Base-by-base conservation (phyloP, 2,329 filamentous ascomycete species). In the Ceratocystis huliohia region DNA sequence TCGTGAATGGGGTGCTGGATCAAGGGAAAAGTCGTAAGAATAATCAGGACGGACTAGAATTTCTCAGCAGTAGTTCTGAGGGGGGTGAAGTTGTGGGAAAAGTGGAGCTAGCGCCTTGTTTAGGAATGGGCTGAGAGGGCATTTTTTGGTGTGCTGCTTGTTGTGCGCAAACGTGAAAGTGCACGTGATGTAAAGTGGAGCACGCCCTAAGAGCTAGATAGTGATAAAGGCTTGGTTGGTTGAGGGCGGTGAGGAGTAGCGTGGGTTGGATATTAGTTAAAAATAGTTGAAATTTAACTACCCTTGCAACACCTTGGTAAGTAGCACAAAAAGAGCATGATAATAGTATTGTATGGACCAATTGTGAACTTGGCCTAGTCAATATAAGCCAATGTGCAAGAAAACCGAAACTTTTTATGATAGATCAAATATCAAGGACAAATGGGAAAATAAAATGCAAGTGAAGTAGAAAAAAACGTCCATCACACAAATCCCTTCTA, bases 1-100 rank as follows among this genome's bases (percentile, higher is more conserved):
- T 73, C 70, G 73, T 74, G 74, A 77, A 76, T 76, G 76, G 67
- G 67, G 63, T 68, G 64, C 64, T 68, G 64, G 67, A 68, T 68
- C 67, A 66, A 68, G 64, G 64, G 67, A 62, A 64, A 68, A 68
- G 53, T 68, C 64, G 64, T 66, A 61, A 68, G 64, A 68, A 61
- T 65, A 62, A 66, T 41, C 61, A 68, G 45, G 61, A 64, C 56
- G 64, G 65, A 66, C 67, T 53, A 68, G 64, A 68, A 66, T 68
- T 68, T 68, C 67, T 68, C 64, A 68, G 61, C 67, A 66, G 64
- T 68, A 66, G 65, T 63, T 68, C 67, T 66, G 64, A 63, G 62
- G 53, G 65, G 48, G 61, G 65, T 61, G 61, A 68, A 68, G 61
- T 68, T 68, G 67, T 68, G 67, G 48, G 64, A 66, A 63, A 64